Evolutionary conservation across 768 basidiomycete species (phyloP).

Genomic region (Hydnomerulius pinastri): DNA sequence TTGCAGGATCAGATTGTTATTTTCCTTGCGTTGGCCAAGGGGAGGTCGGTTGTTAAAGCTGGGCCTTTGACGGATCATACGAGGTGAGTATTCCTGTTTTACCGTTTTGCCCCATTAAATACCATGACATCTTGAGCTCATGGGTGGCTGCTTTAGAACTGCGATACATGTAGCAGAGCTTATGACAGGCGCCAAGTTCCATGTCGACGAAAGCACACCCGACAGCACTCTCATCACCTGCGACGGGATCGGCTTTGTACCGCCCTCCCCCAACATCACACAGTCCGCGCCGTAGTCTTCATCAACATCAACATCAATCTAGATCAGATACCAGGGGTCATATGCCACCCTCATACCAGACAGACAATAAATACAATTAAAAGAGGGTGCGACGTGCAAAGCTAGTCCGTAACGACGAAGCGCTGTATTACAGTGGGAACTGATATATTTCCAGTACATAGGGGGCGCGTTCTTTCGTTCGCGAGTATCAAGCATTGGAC

Average conservation of each 20-base stretch:
- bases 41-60: constrained; percentile 55
- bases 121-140: constrained; percentile 3
- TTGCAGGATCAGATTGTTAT: constrained; percentile 79
- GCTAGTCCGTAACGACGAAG: constrained; percentile 6
- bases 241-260: constrained; percentile 62
- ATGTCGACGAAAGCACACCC: constrained; percentile 44
- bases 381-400: constrained; percentile 11
- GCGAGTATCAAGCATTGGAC: constrained; percentile 4
- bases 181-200: constrained; percentile 68
- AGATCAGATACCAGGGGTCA: neutral
- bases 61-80: constrained; percentile 71
- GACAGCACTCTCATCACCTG: constrained; percentile 55
- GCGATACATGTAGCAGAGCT: constrained; percentile 76
- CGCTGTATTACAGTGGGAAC: constrained; percentile 24
- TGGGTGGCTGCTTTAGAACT: constrained; percentile 40
- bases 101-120: too few relatives aligned
- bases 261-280: constrained; percentile 9
- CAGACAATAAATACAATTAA: constrained; percentile 26
- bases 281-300: too few relatives aligned
- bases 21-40: constrained; percentile 72
- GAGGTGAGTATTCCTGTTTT: constrained; percentile 39
- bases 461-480: neutral
- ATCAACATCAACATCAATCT: too few relatives aligned
- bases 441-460: constrained; percentile 18
- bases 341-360: neutral